A percentile compares a stretch with the other conserved stretches of the same genome.
phyloP scores from a whole-genome alignment of 225 moss, liverwort and hornwort species.

The Polytrichum commune region DNA sequence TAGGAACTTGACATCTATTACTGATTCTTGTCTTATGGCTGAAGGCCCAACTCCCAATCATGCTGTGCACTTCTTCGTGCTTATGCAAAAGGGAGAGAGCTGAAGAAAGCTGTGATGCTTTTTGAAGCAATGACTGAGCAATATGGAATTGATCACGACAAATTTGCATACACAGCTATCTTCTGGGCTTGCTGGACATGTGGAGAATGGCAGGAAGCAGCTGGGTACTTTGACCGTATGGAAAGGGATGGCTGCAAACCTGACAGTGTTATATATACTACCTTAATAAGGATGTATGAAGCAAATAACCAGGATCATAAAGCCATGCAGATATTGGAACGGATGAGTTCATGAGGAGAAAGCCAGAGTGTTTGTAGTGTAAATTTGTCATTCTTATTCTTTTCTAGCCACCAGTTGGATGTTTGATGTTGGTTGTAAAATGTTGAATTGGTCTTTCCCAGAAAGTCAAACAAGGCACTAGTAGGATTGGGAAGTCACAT shows the following conservation, averaged over 20 bases:
- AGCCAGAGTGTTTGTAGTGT: neutral
- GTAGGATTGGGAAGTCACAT: no score
- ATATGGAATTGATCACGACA: slow-evolving; percentile 41
- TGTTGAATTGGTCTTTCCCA: no score
- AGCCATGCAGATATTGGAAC: slow-evolving; percentile 45
- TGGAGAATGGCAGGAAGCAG: slow-evolving; percentile 53
- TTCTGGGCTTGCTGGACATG: slow-evolving; percentile 71
- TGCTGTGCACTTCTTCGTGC: slow-evolving; percentile 61
- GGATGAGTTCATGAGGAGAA: slow-evolving; percentile 8
- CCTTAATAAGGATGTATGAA: slow-evolving; percentile 60
- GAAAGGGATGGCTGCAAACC: slow-evolving; percentile 46
- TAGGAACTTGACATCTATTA: no score
- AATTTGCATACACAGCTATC: slow-evolving; percentile 54
- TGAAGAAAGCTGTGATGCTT: slow-evolving; percentile 40
- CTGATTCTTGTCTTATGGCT: slow-evolving; percentile 6
- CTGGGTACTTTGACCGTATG: slow-evolving; percentile 41
- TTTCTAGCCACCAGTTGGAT: no score
- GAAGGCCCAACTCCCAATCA: slow-evolving; percentile 46
- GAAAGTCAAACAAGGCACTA: no score
- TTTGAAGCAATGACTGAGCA: slow-evolving; percentile 43
- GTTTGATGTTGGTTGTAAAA: no score
- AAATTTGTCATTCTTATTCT: no score
- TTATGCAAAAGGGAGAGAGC: slow-evolving; percentile 51
- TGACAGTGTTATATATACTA: slow-evolving; percentile 55
- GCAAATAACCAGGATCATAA: slow-evolving; percentile 43